Base-by-base conservation (phyloP, 2,329 filamentous ascomycete species). In the Penicillium oxalicum region DNA sequence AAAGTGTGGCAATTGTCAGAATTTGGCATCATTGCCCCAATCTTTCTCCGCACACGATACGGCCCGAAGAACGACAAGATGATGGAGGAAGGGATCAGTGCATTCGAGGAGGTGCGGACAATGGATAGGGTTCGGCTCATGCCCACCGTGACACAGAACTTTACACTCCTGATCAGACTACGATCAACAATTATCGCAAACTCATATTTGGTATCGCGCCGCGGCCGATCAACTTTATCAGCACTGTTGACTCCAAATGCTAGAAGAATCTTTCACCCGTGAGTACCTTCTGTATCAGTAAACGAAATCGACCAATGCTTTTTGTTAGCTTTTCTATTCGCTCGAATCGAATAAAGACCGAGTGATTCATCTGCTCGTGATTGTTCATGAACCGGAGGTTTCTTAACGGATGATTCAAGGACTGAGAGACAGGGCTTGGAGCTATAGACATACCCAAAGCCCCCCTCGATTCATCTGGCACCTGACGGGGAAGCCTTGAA, bases 231-330 rank as follows among this genome's bases (percentile, higher is more conserved):
- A 81, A 79, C 0, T 82, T 83, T 57, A 63, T 82, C 0, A 76
- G 72, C 27, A 84, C 80, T 0, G 62, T 74, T n/a, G 74, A 70
- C 3, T 68, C 69, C 24, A 82, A 88, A 60, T 87, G 87, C n/a
- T 65, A 58, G 18, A 75, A 71, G 44, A 95, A 95, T 69, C 77
- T 95, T 1, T 87, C 89, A 0, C 89, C 89, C 0, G 95, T 91
- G 66, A 85, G 80, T 61, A 95, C 90, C 74, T 90, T 89, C 69
- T 84, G 87, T 64, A 69, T 95, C 53, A 76, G 94, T 54, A 81
- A 81, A 66, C 86, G 91, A 67, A 89, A 95, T 66, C 90, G 90
- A 2, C 89, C 90, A 0, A 75, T 93, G 46, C 93, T 95, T 68
- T 79, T 81, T n/a, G 71, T 83, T 2, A 79, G 80, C 0, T 81